These are phyloP conservation scores for Exophiala alcalophila DNA, from an alignment of 2,329 filamentous ascomycete species.

Conservation along the genomic window DNA sequence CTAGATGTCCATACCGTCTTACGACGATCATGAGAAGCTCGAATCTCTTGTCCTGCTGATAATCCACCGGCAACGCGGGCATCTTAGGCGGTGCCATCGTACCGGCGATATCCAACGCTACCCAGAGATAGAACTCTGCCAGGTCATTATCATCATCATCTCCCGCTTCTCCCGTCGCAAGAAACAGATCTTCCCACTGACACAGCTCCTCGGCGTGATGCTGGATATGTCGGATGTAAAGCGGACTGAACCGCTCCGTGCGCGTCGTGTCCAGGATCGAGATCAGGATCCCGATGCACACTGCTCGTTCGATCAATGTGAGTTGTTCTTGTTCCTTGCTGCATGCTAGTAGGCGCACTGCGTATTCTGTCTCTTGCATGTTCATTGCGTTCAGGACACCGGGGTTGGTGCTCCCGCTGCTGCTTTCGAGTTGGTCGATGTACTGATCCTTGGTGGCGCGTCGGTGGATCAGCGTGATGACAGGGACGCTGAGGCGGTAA, in stretches of 20 bases:
- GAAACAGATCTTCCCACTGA: neutral
- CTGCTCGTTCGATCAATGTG: conserved; percentile 5
- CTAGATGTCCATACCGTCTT: neutral
- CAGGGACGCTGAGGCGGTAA: conserved; percentile 6
- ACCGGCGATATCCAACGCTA: conserved; percentile 1
- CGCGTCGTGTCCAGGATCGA: conserved; percentile 4
- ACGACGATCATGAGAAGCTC: neutral
- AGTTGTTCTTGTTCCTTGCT: no score
- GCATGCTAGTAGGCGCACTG: conserved; percentile 2
- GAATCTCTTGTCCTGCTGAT: neutral
- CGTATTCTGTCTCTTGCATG: conserved; percentile 9
- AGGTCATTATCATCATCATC: conserved; percentile 1
- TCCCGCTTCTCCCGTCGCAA: no score
- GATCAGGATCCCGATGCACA: conserved; percentile 10
- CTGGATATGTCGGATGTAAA: conserved; percentile 8
- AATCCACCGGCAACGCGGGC: neutral
- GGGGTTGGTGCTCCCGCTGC: neutral
- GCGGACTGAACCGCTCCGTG: conserved; percentile 5
- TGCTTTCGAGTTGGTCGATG: neutral
- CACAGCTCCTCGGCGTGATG: conserved; percentile 4
- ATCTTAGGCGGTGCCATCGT: conserved; percentile 3
- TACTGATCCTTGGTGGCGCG: neutral
- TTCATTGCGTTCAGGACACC: conserved; percentile 6
- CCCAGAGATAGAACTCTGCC: conserved; percentile 12
- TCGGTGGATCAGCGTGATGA: conserved; percentile 11